Evolutionary conservation across 306 rosid genomes (phyloP), one percentile per base, ranked within the genome.

Genomic region (Lupinus albus): DNA sequence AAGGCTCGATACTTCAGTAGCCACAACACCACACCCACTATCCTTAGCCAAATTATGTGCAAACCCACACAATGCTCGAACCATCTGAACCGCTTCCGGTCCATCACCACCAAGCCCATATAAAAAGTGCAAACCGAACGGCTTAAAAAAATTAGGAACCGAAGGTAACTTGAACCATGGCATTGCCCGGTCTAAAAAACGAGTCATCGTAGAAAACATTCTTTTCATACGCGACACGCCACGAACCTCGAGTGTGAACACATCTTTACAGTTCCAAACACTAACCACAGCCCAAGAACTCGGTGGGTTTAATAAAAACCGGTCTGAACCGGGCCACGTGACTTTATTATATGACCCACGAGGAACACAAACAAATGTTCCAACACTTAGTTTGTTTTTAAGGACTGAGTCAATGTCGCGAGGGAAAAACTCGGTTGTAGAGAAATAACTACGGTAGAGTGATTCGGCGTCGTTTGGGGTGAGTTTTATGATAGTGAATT

Each of bases 371-470:
- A 93, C 78, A 33, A 86, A 93, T 0, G 99, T 93, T 11, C 97
- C 99, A 9, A 93, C 84, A 8, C 58, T 75, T 76, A 90, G 96
- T 6, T 35, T 55, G 78, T 93, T 86, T 76, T 33, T 69, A 49
- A 93, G 87, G 4, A 93, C 82, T 0, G 94, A 61, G 81, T 84
- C 90, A 68, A 93, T 85, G 82, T 93, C 99, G 33, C 99, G 97
- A 0, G 99, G 99, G 80, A 93, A 93, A 55, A 93, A 89, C 82
- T 93, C 99, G 7, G 86, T 86, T 30, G 96, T 90, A 71, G 99
- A 52, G 80, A 89, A 88, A 0, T 87, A 87, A 44, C 45, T 47
- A 14, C 96, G 90, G 82, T 93, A 93, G 61, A 93, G 83, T 0
- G 15, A 25, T 64, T 88, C 96, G 8, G 99, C 96, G 32, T 93